Conservation (phyloP, 345 rosid genomes). For the Eucalyptus viminalis region DNA sequence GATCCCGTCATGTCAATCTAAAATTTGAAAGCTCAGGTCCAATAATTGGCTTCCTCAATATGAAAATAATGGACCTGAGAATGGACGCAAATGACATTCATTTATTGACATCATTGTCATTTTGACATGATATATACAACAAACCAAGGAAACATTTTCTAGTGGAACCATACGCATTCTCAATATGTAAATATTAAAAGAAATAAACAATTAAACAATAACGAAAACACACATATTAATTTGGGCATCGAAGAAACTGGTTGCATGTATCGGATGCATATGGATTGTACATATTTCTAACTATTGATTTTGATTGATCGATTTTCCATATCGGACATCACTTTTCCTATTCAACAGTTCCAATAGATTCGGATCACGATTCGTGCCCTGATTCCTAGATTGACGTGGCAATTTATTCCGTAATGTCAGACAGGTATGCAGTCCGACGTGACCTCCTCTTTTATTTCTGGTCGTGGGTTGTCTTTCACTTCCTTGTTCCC, state of each 20-base stretch:
- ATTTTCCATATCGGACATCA: neutral
- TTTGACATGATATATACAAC: neutral
- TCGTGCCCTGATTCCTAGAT: neutral
- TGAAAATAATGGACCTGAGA: neutral
- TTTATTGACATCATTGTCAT: neutral
- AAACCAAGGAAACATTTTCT: neutral
- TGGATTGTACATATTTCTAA: neutral
- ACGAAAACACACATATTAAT: neutral
- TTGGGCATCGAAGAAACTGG: neutral
- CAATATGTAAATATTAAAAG: neutral
- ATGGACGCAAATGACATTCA: neutral
- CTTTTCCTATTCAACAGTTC: neutral
- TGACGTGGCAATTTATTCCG: neutral
- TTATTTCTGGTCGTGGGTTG: neutral
- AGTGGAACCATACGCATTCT: neutral
- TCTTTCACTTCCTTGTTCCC: neutral
- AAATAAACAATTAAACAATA: neutral
- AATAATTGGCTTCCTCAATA: neutral
- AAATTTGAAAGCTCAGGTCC: neutral
- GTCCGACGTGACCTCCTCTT: neutral
- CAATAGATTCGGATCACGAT: neutral
- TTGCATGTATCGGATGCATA: neutral
- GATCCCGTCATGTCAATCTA: neutral
- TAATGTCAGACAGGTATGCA: neutral
- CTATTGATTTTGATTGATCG: neutral